Conservation (phyloP, 345 rosid genomes). For the Boechera stricta region DNA sequence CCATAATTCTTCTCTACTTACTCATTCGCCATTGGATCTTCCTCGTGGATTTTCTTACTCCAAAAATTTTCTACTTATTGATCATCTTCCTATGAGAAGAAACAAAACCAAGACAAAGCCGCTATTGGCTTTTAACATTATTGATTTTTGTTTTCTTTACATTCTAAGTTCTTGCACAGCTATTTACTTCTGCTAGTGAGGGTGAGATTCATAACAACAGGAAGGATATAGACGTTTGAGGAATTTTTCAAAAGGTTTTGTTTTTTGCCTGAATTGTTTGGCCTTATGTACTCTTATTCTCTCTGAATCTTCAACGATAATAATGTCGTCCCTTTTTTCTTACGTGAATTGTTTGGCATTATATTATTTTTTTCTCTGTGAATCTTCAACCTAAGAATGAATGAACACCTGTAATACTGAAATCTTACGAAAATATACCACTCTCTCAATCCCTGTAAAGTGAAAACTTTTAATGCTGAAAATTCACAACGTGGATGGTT, state of each 20-base stretch:
- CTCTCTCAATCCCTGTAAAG: neutral
- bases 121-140: constrained; percentile 19
- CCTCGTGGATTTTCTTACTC: neutral
- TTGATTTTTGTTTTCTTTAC: constrained; percentile 6
- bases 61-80: neutral
- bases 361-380: neutral
- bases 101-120: constrained; percentile 19
- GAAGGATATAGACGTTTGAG: constrained; percentile 12
- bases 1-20: constrained; percentile 4
- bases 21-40: constrained; percentile 26
- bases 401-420: neutral
- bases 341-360: neutral
- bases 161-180: constrained; percentile 31
- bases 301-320: constrained; percentile 14
- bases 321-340: neutral
- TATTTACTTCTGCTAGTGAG: constrained; percentile 2
- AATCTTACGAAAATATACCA: too few species aligned
- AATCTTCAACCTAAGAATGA: neutral
- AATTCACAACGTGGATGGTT: neutral
- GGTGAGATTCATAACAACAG: constrained; percentile 20
- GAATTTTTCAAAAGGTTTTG: neutral
- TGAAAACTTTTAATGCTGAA: neutral
- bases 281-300: neutral
- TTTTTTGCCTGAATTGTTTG: constrained; percentile 18
- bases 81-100: constrained; percentile 23